Conservation (phyloP, 352 stramenopile genomes). For the Phytopythium ostracodes region DNA sequence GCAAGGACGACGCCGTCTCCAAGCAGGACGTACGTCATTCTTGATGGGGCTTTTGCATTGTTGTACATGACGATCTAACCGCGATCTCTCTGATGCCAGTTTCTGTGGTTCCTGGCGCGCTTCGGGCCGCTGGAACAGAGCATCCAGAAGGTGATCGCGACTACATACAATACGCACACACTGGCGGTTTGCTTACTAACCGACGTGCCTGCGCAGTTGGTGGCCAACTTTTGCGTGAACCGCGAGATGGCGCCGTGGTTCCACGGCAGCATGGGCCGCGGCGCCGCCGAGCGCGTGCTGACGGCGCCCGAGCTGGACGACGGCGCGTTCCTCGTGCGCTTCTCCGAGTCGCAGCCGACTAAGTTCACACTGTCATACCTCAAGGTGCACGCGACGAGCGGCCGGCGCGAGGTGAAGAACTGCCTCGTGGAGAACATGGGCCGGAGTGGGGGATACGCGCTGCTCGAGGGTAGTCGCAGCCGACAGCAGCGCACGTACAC, state of each 20-base stretch:
- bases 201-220: constrained; percentile 12
- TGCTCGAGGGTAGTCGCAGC: constrained; percentile 28
- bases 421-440: constrained; percentile 66
- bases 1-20: constrained; percentile 37
- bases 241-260: constrained; percentile 71
- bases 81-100: constrained; percentile 24
- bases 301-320: constrained; percentile 27
- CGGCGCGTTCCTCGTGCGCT: constrained; percentile 71
- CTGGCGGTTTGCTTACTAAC: not conserved
- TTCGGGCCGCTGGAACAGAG: constrained; percentile 65
- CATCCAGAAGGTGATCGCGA: constrained; percentile 31
- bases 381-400: constrained; percentile 47
- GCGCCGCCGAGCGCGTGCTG: constrained; percentile 43
- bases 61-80: not conserved
- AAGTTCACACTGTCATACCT: constrained; percentile 80
- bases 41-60: not conserved
- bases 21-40: constrained; percentile 30
- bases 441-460: constrained; percentile 31
- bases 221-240: constrained; percentile 57
- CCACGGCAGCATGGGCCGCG: constrained; percentile 51
- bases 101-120: constrained; percentile 55
- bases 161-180: not conserved
- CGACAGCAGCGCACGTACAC: constrained; percentile 36
- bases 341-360: constrained; percentile 73
- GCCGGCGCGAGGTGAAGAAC: constrained; percentile 61